phyloP scores from a whole-genome alignment of 1,284 basidiomycete genomes.

The Ustilago trichophora region DNA sequence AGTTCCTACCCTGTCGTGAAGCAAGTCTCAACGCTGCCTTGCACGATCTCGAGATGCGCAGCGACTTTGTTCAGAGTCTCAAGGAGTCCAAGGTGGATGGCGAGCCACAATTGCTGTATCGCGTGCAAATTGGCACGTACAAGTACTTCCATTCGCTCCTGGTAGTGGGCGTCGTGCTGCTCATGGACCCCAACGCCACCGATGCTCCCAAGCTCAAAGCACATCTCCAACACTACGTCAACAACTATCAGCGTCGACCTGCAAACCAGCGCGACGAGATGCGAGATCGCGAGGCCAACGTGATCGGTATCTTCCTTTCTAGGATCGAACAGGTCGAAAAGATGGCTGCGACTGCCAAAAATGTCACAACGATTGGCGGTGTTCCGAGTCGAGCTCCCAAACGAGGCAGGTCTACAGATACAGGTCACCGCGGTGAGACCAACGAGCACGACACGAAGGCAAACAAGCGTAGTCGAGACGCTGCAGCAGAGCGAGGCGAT shows the following conservation, averaged over 20 bases:
- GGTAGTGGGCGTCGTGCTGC: slow-evolving; percentile 51
- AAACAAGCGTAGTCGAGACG: slow-evolving; percentile 19
- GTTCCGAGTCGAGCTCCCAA: slow-evolving; percentile 6
- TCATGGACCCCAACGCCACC: slow-evolving; percentile 49
- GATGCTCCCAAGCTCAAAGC: slow-evolving; percentile 47
- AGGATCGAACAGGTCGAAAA: slow-evolving; percentile 45
- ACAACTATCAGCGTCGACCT: slow-evolving; percentile 13
- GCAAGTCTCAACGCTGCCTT: slow-evolving; percentile 55
- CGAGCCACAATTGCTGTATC: slow-evolving; percentile 30
- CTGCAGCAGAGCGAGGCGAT: too few relatives aligned
- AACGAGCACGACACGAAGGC: slow-evolving; percentile 9
- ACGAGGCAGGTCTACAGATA: slow-evolving; percentile 26
- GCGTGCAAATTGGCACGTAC: slow-evolving; percentile 52
- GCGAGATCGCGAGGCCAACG: slow-evolving; percentile 52
- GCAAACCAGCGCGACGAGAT: slow-evolving; percentile 46
- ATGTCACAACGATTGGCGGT: not conserved
- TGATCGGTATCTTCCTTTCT: slow-evolving; percentile 52
- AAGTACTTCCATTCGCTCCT: slow-evolving; percentile 60
- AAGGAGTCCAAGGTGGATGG: slow-evolving; percentile 13
- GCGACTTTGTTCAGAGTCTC: slow-evolving; percentile 38
- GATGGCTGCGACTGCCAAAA: slow-evolving; percentile 3
- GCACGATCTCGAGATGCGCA: slow-evolving; percentile 54
- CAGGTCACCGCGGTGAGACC: slow-evolving; percentile 5
- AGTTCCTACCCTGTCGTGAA: slow-evolving; percentile 48
- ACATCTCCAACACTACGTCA: slow-evolving; percentile 44